Evolutionary conservation across 2,329 filamentous ascomycete species (phyloP).

Genomic region (Aspergillus fischeri): DNA sequence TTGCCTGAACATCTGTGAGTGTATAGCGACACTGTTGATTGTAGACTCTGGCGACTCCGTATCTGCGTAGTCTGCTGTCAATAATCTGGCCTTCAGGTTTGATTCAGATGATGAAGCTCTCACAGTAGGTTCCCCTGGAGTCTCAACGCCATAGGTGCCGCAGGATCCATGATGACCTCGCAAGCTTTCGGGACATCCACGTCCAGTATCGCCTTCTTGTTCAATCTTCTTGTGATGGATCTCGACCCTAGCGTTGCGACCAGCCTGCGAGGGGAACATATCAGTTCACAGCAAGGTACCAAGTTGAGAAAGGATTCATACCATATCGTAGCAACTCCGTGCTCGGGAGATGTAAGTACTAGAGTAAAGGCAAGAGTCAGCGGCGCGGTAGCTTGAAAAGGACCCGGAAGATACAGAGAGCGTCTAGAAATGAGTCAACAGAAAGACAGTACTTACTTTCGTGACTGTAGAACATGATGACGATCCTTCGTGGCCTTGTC

Average conservation of each 20-base stretch:
- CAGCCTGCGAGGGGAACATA: conserved; percentile 56
- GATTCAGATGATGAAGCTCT: conserved; percentile 15
- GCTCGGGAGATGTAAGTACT: conserved; percentile 79
- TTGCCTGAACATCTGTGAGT: conserved; percentile 71
- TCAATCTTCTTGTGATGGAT: conserved; percentile 67
- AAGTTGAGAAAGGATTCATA: conserved; percentile 35
- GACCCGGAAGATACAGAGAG: conserved; percentile 16
- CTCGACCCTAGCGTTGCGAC: conserved; percentile 81
- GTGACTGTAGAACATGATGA: conserved; percentile 87
- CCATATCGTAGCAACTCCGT: conserved; percentile 95
- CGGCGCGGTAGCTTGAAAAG: not conserved
- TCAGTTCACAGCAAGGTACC: too few relatives aligned
- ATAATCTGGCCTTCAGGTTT: not conserved
- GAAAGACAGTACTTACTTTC: conserved; percentile 61
- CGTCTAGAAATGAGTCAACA: not conserved
- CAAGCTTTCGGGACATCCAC: conserved; percentile 87
- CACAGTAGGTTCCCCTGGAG: conserved; percentile 84
- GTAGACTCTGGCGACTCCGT: conserved; percentile 80
- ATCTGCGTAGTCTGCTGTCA: conserved; percentile 40
- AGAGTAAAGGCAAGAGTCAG: not conserved
- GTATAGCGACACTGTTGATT: conserved; percentile 84
- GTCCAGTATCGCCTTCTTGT: conserved; percentile 78
- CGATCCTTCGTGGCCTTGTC: not conserved
- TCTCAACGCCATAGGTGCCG: conserved; percentile 81
- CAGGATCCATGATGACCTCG: conserved; percentile 78